Evolutionary conservation across 805 yeast species (phyloP), one percentile per base, ranked within the genome.

Genomic region (Lipomyces orientalis): DNA sequence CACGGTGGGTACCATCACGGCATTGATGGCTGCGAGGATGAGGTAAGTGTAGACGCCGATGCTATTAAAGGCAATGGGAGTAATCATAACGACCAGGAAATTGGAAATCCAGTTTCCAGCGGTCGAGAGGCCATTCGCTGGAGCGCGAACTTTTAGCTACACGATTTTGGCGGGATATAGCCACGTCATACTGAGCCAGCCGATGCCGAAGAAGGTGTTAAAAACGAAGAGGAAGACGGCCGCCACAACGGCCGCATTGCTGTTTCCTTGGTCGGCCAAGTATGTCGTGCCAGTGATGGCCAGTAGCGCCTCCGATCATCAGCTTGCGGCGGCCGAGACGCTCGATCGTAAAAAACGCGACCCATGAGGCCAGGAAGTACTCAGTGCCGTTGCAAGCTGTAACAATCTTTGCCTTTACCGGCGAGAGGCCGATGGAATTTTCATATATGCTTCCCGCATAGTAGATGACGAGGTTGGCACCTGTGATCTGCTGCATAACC

Each of bases 31-130:
- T 46, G 89, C 86, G 77, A 86, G 89, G 72, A 89, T 83, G n/a
- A 86, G 77, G 74, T 87, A 89, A 46, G 89, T 84, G 70, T 82
- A 84, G 78, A 86, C 84, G 57, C 81, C 80, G 75, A 86, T 79
- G 73, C 81, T 67, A 77, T 81, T 72, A 77, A 84, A 79, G 75
- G 88, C 83, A 4, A 78, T 71, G 2, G 93, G 93, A 1, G 81
- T 78, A 19, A 80, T 67, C 85, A 85, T 83, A 49, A 86, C 89
- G 52, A 87, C 85, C 78, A 84, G 73, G 73, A 86, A 87, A 74
- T 86, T 86, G 75, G 82, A 82, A 1, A 83, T 76, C 89, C 90
- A 87, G 74, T 87, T 87, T 54, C 84, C 79, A 29, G 86, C 85
- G 1, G 89, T 85, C 4, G 86, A 80, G 8, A 86, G 68, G 60